phyloP scores from a whole-genome alignment of 2,329 filamentous ascomycete genomes.

The Macrophomina pseudophaseolina region DNA sequence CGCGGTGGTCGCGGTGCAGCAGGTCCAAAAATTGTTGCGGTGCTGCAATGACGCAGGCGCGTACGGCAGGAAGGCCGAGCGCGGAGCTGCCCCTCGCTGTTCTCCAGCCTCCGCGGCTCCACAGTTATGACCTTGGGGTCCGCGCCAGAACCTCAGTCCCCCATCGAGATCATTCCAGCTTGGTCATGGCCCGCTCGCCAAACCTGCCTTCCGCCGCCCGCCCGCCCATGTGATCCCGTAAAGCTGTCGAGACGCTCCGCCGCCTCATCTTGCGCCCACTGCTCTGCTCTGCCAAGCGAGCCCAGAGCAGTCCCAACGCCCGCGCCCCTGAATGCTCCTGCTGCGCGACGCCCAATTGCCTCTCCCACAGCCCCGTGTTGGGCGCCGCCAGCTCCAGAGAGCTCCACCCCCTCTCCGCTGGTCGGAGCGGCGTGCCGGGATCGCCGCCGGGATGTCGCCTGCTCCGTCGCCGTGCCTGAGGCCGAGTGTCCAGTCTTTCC shows the following conservation, averaged over 20 bases:
- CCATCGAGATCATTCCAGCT: conserved; percentile 15
- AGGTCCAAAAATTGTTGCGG: background rate
- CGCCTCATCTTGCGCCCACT: background rate
- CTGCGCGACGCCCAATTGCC: background rate
- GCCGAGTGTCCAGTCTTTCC: conserved; percentile 1
- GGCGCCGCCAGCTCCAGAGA: conserved; percentile 6
- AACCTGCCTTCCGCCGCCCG: conserved; percentile 17
- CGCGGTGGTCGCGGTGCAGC: background rate
- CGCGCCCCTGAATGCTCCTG: background rate
- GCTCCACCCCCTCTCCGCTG: conserved; percentile 19
- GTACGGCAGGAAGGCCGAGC: conserved; percentile 25
- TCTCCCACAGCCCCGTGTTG: conserved; percentile 8
- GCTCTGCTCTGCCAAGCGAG: background rate
- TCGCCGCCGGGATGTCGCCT: conserved; percentile 3
- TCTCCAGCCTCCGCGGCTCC: background rate
- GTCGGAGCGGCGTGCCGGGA: conserved; percentile 14
- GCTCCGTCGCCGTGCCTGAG: background rate
- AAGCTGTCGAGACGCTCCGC: background rate
- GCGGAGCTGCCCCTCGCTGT: background rate
- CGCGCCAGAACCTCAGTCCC: background rate
- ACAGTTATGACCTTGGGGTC: conserved; percentile 13
- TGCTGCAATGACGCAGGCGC: conserved; percentile 25
- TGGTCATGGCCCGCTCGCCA: conserved; percentile 18
- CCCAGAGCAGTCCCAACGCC: conserved; percentile 6
- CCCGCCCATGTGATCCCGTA: conserved; percentile 11